Conservation (phyloP, 2,329 filamentous ascomycete genomes). For the Fusarium solani-melongenae region DNA sequence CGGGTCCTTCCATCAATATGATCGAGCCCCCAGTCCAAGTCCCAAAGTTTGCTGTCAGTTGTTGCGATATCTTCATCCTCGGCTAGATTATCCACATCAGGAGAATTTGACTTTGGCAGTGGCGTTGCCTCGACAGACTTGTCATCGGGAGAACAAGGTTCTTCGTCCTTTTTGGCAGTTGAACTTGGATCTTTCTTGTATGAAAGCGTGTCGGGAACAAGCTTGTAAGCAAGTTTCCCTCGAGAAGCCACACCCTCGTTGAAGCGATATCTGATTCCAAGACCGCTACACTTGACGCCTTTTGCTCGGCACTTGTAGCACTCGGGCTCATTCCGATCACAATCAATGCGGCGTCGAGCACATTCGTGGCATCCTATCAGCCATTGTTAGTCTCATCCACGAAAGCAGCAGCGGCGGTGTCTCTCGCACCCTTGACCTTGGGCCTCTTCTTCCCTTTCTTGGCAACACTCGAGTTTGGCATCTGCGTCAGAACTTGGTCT, state of each 20-base stretch:
- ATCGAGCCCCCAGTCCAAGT: conserved; percentile 5
- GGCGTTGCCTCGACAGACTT: not conserved
- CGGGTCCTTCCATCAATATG: conserved; percentile 10
- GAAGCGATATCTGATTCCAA: conserved; percentile 16
- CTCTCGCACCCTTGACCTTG: conserved; percentile 12
- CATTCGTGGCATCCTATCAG: conserved; percentile 14
- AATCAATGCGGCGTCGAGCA: conserved; percentile 15
- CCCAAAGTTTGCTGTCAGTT: not conserved
- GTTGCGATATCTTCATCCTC: not conserved
- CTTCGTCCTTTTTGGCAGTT: not conserved
- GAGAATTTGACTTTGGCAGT: not conserved
- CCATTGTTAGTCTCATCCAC: not conserved
- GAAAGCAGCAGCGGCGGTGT: too few relatives aligned
- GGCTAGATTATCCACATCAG: not conserved
- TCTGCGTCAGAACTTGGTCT: not conserved
- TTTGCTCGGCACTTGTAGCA: conserved; percentile 5
- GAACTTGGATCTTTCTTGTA: not conserved
- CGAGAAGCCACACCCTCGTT: conserved; percentile 15
- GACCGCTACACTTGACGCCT: conserved; percentile 3
- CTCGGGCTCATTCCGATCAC: conserved; percentile 6
- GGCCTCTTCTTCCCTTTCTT: conserved; percentile 9
- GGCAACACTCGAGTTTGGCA: not conserved
- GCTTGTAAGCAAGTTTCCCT: conserved; percentile 14
- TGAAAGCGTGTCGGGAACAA: conserved; percentile 6
- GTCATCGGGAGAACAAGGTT: not conserved